Conservation (phyloP, 176 grass and related monocot genomes). For the Sorghum bicolor region Sorghum_bicolor_NCBIv3 NC_012871.2:59483001-59483500, state of each 20-base stretch:
- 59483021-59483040: slow-evolving; percentile 36
- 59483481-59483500: background rate
- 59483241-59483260: too few relatives aligned
- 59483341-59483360: too few relatives aligned
- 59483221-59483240: too few relatives aligned
- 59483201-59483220: too few relatives aligned
- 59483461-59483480: background rate
- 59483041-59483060: slow-evolving; percentile 31
- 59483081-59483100: slow-evolving; percentile 37
- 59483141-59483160: background rate
- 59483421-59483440: background rate
- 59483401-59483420: too few relatives aligned
- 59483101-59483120: slow-evolving; percentile 28
- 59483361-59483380: too few relatives aligned
- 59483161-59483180: background rate
- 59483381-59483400: too few relatives aligned
- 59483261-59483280: too few relatives aligned
- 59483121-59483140: background rate
- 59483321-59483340: too few relatives aligned
- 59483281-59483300: too few relatives aligned
- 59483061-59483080: slow-evolving; percentile 19
- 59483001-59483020: slow-evolving; percentile 39
- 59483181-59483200: too few relatives aligned
- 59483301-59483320: background rate
- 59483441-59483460: background rate